These are phyloP conservation scores for Austropuccinia psidii DNA, from an alignment of 1,284 basidiomycete genomes.

Conservation along the genomic window DNA sequence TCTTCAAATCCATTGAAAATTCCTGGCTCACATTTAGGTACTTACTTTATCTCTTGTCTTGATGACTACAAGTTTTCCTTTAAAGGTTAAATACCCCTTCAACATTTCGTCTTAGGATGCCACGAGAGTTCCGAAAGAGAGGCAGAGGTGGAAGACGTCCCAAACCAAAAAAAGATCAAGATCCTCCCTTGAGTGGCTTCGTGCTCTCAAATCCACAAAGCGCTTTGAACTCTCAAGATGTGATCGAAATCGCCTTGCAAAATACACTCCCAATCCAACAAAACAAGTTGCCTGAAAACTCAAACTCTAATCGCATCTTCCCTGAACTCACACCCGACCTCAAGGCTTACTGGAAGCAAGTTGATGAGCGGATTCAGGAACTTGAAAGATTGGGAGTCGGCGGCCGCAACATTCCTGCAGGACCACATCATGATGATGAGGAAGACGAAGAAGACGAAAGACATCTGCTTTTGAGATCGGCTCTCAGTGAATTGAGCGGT, in stretches of 20 bases:
- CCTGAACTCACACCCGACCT: constrained; percentile 77
- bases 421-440: constrained; percentile 36
- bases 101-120: constrained; percentile 22
- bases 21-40: no score
- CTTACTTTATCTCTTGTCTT: no score
- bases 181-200: not conserved
- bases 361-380: constrained; percentile 72
- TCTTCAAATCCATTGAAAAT: no score
- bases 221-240: not conserved
- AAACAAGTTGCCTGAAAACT: constrained; percentile 33
- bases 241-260: constrained; percentile 16
- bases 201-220: not conserved
- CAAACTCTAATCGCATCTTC: constrained; percentile 66
- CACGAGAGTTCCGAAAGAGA: constrained; percentile 33
- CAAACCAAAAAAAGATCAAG: not conserved
- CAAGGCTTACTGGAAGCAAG: constrained; percentile 80
- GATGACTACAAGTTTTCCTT: no score
- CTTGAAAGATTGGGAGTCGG: constrained; percentile 58
- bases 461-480: constrained; percentile 69
- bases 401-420: constrained; percentile 28
- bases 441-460: constrained; percentile 42
- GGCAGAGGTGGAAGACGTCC: constrained; percentile 15
- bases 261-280: not conserved
- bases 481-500: constrained; percentile 68
- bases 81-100: no score